Evolutionary conservation across 148 eudicot species (phyloP).

Genomic region (Bassia scoparia): DNA sequence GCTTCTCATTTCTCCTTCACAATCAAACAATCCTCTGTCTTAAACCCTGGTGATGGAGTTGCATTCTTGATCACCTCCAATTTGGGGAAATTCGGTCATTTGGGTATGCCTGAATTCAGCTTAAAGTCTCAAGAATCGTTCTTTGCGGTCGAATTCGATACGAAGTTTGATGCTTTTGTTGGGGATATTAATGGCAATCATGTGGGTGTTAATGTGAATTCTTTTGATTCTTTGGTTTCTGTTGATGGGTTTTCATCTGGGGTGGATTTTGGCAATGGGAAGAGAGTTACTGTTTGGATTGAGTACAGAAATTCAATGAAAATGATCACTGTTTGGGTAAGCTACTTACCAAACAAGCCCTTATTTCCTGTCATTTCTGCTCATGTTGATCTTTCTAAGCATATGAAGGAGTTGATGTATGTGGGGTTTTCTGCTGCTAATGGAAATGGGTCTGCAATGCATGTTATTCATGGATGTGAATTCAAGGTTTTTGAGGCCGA

Average conservation of each 20-base stretch:
- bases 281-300: constrained; percentile 47
- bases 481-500: constrained; percentile 45
- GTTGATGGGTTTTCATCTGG: constrained; percentile 36
- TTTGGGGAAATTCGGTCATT: constrained; percentile 26
- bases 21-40: constrained; percentile 35
- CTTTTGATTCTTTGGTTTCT: constrained; percentile 32
- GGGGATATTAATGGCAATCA: constrained; percentile 49
- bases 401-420: constrained; percentile 50
- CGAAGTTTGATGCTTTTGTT: constrained; percentile 34
- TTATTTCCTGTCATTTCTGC: constrained; percentile 30
- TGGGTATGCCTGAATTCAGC: constrained; percentile 47
- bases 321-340: constrained; percentile 44
- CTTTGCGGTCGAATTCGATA: constrained; percentile 60
- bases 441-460: constrained; percentile 45
- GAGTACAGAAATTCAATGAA: constrained; percentile 44
- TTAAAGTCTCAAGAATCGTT: constrained; percentile 33
- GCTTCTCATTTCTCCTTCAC: constrained; percentile 47
- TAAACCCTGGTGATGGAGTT: constrained; percentile 60
- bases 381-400: constrained; percentile 34
- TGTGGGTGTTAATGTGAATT: constrained; percentile 43
- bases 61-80: constrained; percentile 53
- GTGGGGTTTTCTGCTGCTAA: constrained; percentile 59
- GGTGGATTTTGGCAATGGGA: constrained; percentile 43
- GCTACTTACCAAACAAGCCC: constrained; percentile 40
- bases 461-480: constrained; percentile 42